A percentile compares a stretch with the other conserved stretches of the same genome.
phyloP scores from a whole-genome alignment of 805 yeast species.

The Yarrowia divulgata region DNA sequence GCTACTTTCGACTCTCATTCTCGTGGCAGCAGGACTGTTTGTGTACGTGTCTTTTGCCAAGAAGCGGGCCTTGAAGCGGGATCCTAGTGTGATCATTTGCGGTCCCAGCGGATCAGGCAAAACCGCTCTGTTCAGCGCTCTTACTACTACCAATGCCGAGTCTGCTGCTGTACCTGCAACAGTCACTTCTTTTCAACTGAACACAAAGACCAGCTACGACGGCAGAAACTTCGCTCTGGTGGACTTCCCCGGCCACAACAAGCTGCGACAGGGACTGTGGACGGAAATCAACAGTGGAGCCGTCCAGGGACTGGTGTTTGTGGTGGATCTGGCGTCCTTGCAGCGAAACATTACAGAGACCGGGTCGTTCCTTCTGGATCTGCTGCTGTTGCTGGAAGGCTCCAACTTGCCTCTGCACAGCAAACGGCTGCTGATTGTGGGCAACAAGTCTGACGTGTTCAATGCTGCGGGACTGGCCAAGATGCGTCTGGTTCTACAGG shows the following conservation, averaged over 20 bases:
- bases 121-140: slow-evolving; percentile 24
- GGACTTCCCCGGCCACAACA: slow-evolving; percentile 90
- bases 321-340: slow-evolving; percentile 77
- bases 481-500: slow-evolving; percentile 9
- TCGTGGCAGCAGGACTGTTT: not conserved
- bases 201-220: not conserved
- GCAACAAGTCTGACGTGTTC: slow-evolving; percentile 87
- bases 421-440: slow-evolving; percentile 71
- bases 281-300: slow-evolving; percentile 57
- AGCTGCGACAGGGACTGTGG: slow-evolving; percentile 63
- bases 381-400: slow-evolving; percentile 24
- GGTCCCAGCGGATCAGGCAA: slow-evolving; percentile 31
- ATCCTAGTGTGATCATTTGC: slow-evolving; percentile 17
- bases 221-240: slow-evolving; percentile 56
- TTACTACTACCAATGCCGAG: not conserved
- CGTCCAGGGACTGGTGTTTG: slow-evolving; percentile 68
- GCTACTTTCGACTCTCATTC: not conserved
- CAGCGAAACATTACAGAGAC: slow-evolving; percentile 58
- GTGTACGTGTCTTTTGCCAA: slow-evolving; percentile 31
- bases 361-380: slow-evolving; percentile 50
- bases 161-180: not conserved
- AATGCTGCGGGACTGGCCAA: slow-evolving; percentile 52
- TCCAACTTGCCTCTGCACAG: slow-evolving; percentile 53
- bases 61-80: slow-evolving; percentile 14
- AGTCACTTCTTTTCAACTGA: slow-evolving; percentile 11